These are phyloP conservation scores for Neopestalotiopsis sp. DNA, from an alignment of 2,329 filamentous ascomycete genomes.

Conservation along the genomic window DNA sequence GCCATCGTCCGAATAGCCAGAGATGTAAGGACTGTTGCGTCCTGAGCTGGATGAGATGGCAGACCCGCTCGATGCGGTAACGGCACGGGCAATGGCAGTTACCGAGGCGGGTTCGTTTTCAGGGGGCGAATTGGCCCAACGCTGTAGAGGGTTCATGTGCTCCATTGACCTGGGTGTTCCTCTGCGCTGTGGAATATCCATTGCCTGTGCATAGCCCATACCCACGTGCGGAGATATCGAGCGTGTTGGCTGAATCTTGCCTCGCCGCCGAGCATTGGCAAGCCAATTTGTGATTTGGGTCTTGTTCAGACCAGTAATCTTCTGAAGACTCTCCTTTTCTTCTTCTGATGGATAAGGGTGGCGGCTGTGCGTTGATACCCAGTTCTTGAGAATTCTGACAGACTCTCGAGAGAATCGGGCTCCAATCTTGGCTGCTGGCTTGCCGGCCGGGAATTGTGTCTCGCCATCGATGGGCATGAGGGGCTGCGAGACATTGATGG, in stretches of 20 bases:
- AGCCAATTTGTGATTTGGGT: constrained; percentile 92
- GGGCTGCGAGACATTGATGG: constrained; percentile 25
- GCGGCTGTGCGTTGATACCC: constrained; percentile 79
- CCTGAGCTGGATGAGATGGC: constrained; percentile 54
- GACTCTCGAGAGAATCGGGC: constrained; percentile 82
- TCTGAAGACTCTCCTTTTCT: constrained; percentile 81
- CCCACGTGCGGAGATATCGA: constrained; percentile 73
- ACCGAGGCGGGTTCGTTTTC: constrained; percentile 66
- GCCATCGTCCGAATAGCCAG: constrained; percentile 66
- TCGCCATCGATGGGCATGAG: constrained; percentile 23
- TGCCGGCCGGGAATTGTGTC: constrained; percentile 36
- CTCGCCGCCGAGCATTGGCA: constrained; percentile 83
- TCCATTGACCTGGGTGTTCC: constrained; percentile 58
- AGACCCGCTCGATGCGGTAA: constrained; percentile 52
- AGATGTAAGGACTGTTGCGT: constrained; percentile 61
- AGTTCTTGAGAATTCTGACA: constrained; percentile 80
- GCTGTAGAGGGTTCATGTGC: constrained; percentile 62
- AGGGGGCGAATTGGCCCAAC: constrained; percentile 65
- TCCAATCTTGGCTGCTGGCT: constrained; percentile 64
- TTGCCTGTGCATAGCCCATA: constrained; percentile 63
- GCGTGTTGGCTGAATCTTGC: constrained; percentile 74
- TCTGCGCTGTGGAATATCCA: constrained; percentile 74
- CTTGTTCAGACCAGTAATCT: constrained; percentile 79
- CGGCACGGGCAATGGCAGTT: constrained; percentile 62
- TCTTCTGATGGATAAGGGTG: constrained; percentile 90